Conservation (phyloP, 306 rosid species). For the Sechiopsis laciniata region DNA sequence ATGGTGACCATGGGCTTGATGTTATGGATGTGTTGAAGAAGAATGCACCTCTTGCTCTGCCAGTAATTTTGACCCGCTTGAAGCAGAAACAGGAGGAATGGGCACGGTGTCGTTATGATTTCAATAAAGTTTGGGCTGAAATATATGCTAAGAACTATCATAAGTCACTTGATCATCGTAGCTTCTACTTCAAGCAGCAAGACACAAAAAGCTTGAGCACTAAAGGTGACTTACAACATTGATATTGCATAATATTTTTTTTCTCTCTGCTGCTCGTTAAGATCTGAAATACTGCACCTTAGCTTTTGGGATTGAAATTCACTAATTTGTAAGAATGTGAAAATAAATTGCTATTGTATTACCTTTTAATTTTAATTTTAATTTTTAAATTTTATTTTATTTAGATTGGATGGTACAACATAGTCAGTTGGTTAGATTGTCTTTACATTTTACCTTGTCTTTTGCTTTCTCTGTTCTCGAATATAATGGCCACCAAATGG, state of each 20-base stretch:
- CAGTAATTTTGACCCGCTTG: conserved; percentile 83
- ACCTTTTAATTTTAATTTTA: neutral
- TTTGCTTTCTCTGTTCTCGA: neutral
- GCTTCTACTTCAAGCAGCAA: conserved; percentile 99
- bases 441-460: neutral
- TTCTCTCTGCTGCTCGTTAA: neutral
- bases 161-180: conserved; percentile 97
- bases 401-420: neutral
- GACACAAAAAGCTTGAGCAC: conserved; percentile 91
- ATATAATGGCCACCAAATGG: neutral
- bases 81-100: conserved; percentile 99
- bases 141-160: conserved; percentile 95
- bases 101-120: conserved; percentile 91
- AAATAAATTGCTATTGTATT: conserved; percentile 3
- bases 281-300: no score
- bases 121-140: conserved; percentile 96
- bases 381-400: neutral
- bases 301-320: neutral
- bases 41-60: conserved; percentile 82
- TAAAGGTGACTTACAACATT: conserved; percentile 50
- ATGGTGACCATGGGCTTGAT: conserved; percentile 99
- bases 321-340: neutral
- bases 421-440: neutral
- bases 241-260: neutral
- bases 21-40: conserved; percentile 85